Conservation (phyloP, 2,329 filamentous ascomycete species). For the Neospermospora avenae region DNA sequence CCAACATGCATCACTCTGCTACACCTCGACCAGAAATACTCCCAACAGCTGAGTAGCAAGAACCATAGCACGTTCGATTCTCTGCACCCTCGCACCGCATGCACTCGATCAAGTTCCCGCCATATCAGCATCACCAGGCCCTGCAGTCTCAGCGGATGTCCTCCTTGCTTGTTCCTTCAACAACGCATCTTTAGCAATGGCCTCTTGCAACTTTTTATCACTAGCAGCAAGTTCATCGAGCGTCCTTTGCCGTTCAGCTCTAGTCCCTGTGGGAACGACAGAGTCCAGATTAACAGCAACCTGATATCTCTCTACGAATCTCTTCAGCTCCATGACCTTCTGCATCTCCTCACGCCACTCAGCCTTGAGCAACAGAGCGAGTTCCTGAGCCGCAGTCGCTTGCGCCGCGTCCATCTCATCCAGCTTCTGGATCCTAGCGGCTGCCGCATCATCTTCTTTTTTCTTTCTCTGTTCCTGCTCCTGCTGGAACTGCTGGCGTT, state of each 20-base stretch:
- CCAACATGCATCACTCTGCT: too few relatives aligned
- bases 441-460: background rate
- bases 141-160: background rate
- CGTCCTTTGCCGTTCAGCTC: background rate
- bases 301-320: background rate
- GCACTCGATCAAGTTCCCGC: background rate
- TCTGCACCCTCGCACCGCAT: too few relatives aligned
- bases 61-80: too few relatives aligned
- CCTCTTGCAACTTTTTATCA: background rate
- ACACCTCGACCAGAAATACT: too few relatives aligned
- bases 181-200: background rate
- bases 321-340: background rate
- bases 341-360: constrained; percentile 7
- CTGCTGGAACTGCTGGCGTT: background rate
- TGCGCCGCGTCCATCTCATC: background rate
- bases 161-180: background rate
- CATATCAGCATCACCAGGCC: background rate
- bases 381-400: background rate
- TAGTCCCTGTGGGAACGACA: background rate
- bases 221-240: background rate
- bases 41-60: too few relatives aligned
- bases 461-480: background rate
- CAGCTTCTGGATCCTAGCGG: background rate
- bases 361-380: background rate
- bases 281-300: constrained; percentile 1